A percentile compares a stretch with the other conserved stretches of the same genome.
Conservation (phyloP, 73 alveolate species). For the Tetrahymena malaccensis region DNA sequence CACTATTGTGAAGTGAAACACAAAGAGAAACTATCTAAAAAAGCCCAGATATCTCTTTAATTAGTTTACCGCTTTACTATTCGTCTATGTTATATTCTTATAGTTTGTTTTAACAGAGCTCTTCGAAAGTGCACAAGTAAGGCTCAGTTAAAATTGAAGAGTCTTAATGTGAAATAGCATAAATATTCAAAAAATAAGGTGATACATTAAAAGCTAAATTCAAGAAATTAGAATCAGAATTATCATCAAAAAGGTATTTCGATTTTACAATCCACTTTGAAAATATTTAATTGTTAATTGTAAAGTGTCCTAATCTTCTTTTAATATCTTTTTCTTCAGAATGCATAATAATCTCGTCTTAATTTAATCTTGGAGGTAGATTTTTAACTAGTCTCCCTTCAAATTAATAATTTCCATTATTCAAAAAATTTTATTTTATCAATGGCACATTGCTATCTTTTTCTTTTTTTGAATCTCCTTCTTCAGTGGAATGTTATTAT, state of each 20-base stretch:
- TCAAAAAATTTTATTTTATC: not conserved
- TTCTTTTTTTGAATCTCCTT: not conserved
- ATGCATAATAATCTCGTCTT: not conserved
- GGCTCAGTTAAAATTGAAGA: not conserved
- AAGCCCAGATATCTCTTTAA: not conserved
- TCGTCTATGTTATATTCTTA: not conserved
- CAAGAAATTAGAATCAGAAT: not conserved
- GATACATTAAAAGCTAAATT: not conserved
- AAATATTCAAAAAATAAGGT: not conserved
- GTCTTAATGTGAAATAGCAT: not conserved
- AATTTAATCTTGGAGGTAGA: not conserved
- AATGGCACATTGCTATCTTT: not conserved
- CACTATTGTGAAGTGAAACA: not conserved
- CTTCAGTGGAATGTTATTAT: not conserved
- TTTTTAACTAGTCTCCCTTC: not conserved
- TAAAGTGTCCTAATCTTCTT: not conserved
- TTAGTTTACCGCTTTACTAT: not conserved
- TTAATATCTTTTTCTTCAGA: not conserved
- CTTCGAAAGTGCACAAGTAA: not conserved
- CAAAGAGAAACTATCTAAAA: not conserved
- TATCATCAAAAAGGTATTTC: not conserved
- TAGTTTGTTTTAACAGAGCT: not conserved
- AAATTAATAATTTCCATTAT: not conserved
- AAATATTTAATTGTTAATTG: not conserved
- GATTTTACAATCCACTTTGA: not conserved